Conservation (phyloP, 2,329 filamentous ascomycete species). For the Hymenoscyphus scutula region DNA sequence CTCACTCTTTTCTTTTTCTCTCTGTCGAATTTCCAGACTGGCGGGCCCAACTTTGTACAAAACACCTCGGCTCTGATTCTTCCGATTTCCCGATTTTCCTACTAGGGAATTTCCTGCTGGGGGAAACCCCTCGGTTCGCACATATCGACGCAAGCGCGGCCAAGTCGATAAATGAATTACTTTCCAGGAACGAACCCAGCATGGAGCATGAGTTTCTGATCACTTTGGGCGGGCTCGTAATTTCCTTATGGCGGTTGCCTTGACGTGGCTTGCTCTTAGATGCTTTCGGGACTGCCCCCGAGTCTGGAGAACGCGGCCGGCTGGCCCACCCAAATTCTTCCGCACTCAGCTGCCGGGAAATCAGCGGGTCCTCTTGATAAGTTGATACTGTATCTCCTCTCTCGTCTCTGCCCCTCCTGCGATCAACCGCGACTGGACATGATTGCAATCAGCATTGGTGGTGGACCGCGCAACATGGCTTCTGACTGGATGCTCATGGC, state of each 20-base stretch:
- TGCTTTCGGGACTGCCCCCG: not conserved
- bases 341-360: conserved; percentile 19
- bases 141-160: not conserved
- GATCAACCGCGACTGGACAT: conserved; percentile 2
- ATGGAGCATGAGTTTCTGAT: not conserved
- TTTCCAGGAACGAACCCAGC: not conserved
- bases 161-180: not conserved
- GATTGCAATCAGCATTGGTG: conserved; percentile 11
- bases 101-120: too few species aligned
- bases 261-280: not conserved
- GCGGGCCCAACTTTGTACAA: not conserved
- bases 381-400: conserved; percentile 1
- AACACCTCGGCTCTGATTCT: not conserved
- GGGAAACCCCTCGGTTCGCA: conserved; percentile 2
- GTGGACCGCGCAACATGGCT: not conserved
- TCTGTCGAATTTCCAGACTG: not conserved
- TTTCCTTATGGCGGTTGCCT: conserved; percentile 8
- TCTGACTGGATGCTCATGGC: not conserved
- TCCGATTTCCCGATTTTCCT: not conserved
- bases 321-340: conserved; percentile 12
- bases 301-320: conserved; percentile 7
- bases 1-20: not conserved
- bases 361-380: conserved; percentile 7
- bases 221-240: not conserved
- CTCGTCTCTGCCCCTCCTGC: too few species aligned